These are phyloP conservation scores for Hibiscus syriacus DNA, from an alignment of 345 rosid species.

Conservation along the genomic window DNA sequence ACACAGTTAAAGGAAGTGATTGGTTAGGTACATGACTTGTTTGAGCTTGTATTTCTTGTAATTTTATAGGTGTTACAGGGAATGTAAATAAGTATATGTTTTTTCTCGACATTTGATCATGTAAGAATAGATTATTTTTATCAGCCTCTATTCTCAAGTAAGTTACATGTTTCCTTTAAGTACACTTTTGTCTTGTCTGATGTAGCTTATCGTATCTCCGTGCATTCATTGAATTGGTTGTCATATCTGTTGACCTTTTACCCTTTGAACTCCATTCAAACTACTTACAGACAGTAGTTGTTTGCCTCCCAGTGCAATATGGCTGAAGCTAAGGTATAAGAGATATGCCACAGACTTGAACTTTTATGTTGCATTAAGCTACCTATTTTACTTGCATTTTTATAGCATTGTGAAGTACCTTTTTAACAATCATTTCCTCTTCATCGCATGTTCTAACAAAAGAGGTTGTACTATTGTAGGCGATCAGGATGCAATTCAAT, in stretches of 20 bases:
- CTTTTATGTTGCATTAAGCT: too few species aligned
- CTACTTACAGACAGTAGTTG: not conserved
- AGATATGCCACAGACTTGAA: too few species aligned
- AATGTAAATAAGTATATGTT: not conserved
- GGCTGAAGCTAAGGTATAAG: not conserved
- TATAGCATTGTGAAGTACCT: too few species aligned
- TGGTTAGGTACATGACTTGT: constrained; percentile 63
- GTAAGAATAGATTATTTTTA: not conserved
- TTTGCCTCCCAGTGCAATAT: not conserved
- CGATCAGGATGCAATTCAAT: constrained; percentile 98
- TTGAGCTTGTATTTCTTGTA: not conserved
- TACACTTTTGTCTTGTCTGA: not conserved
- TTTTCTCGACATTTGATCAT: not conserved
- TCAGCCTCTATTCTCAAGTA: not conserved
- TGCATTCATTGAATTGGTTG: not conserved
- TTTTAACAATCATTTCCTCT: too few species aligned
- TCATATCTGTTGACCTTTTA: not conserved
- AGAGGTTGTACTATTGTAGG: constrained; percentile 31
- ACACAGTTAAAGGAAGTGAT: constrained; percentile 98
- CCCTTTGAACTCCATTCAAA: not conserved
- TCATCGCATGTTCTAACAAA: not conserved
- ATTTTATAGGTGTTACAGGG: constrained; percentile 5
- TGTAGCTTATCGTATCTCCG: not conserved
- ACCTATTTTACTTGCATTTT: too few species aligned
- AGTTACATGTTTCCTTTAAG: not conserved